phyloP scores from a whole-genome alignment of 768 basidiomycete genomes.

The Suillus brevipes region DNA sequence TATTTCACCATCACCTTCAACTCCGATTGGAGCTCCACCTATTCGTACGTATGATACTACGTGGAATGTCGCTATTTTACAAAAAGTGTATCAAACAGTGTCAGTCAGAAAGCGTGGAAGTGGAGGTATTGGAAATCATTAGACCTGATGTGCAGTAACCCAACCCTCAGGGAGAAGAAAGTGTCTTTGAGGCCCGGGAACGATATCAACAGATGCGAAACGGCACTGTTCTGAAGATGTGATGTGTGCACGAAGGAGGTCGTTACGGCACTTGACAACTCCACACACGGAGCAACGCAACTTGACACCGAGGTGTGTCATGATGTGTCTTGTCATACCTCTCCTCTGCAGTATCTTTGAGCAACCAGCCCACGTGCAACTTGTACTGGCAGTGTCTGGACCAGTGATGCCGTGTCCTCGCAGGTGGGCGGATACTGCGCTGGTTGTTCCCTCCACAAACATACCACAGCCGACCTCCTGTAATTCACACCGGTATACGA shows the following conservation, averaged over 20 bases:
- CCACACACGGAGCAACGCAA: slow-evolving; percentile 3
- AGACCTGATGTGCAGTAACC: background rate
- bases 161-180: background rate
- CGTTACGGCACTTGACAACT: background rate
- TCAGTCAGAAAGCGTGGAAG: background rate
- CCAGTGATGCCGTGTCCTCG: slow-evolving; percentile 7
- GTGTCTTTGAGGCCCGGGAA: background rate
- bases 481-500: background rate
- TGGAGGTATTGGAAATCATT: background rate
- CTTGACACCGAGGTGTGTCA: slow-evolving; percentile 7
- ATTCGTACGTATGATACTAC: background rate
- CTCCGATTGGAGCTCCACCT: background rate
- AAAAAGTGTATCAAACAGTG: background rate
- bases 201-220: background rate
- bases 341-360: background rate
- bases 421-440: slow-evolving; percentile 6
- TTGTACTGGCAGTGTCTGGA: background rate
- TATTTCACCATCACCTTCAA: background rate
- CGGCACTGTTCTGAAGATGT: background rate
- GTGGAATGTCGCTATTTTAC: background rate
- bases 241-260: background rate
- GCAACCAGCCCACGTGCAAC: slow-evolving; percentile 5
- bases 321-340: slow-evolving; percentile 10
- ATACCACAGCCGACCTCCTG: background rate
- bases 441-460: slow-evolving; percentile 2